Evolutionary conservation across 2,329 filamentous ascomycete species (phyloP), one percentile per base, ranked within the genome.

Genomic region (Fonsecaea nubica): DNA sequence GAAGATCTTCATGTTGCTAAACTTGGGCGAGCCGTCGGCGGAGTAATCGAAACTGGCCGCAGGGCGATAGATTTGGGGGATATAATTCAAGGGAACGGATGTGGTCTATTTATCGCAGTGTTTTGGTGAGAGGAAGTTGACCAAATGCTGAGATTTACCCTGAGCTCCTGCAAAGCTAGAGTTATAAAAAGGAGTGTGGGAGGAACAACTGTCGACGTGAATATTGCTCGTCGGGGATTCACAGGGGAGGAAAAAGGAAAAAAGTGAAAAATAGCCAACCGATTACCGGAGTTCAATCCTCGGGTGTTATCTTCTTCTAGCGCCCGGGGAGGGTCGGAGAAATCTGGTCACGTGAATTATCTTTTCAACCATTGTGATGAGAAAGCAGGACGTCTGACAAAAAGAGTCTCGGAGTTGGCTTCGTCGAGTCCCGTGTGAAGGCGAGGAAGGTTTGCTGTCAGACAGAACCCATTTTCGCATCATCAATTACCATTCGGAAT

Each of bases 1-100:
- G 77, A 98, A 98, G 81, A 98, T 92, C 86, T 96, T 97, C 95
- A 99, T 98, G 38, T 48, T 62, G 45, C 38, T 15, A 35, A 40
- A 48, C 18, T 38, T 21, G 30, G 30, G 36, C 33, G 63, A 42
- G 58, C 5, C 35, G 53, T 50, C 21, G 6, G 80, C 73, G 15
- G 76, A 73, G 1, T 78, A 76, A 1, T 81, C 72, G 63, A 48
- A 25, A 48, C n/a, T 15, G 18, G 36, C 50, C 36, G 54, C 32
- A 30, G 50, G 32, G 18, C 18, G 53, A 40, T 13, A 30, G 30
- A 12, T 61, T 10, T 62, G n/a, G 33, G 36, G 25, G 2, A 21
- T 50, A 48, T 18, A n/a, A 32, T 52, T 40, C 36, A 21, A 21
- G 32, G 21, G 33, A 35, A 10, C 18, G 10, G 32, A 9, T 15